Evolutionary conservation across 352 stramenopile genomes (phyloP), one percentile per base, ranked within the genome.

Genomic region (Paralagenidium karlingii): DNA sequence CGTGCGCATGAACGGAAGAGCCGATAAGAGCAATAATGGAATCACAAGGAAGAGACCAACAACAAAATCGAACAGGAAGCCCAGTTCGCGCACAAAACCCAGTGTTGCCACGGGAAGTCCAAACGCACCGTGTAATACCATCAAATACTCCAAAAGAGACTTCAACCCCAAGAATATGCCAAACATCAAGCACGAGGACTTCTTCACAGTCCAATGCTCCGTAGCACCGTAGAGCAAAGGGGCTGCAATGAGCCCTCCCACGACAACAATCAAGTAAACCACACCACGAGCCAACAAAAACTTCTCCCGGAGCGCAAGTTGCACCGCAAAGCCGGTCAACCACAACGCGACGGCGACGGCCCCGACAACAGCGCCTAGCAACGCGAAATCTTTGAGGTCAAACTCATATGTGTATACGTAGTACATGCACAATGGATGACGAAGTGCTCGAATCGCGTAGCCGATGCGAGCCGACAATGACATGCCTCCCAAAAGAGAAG

Each of bases 61-160:
- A 1, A 88, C 53, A 55, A 87, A 79, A 40, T 93, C 79, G 45
- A 93, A 93, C 40, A 93, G 69, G 51, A 90, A 93, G 10, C 62
- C 75, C 29, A 93, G 58, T 47, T 90, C 71, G 37, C 61, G 61
- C 6, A 87, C 62, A 16, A 89, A 58, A 0, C 79, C 76, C 41
- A 68, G 73, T 28, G 74, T 69, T 8, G 73, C 70, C 15, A 88
- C 33, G 0, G 64, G 67, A 15, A 89, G 21, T 8, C 74, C 52
- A 33, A 83, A 77, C 5, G 70, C 33, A 19, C 79, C 75, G 50
- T 92, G 63, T 8, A 90, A 43, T 5, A 92, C 34, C 34, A 80
- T 62, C 30, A 85, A 37, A 33, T 87, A 92, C 47, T 88, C 70
- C 22, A 88, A 40, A 4, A 90, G 42, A 20, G 73, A 51, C 45